Conservation (phyloP, 805 yeast genomes). For the Barnettozyma wickerhamii region DNA sequence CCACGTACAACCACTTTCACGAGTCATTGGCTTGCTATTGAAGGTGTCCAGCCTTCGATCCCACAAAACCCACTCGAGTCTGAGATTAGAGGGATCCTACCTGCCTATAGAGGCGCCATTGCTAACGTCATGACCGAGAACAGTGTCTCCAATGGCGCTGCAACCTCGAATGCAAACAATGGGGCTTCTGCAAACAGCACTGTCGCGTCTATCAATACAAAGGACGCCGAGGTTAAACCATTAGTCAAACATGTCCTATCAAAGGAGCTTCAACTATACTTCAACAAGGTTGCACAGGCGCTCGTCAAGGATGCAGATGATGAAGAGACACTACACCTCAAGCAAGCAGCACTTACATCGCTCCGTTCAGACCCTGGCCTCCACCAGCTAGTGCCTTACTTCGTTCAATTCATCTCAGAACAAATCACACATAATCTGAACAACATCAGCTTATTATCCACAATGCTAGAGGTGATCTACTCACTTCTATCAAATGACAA, state of each 20-base stretch:
- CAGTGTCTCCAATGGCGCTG: conserved; percentile 30
- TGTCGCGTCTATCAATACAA: conserved; percentile 15
- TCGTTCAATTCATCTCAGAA: conserved; percentile 93
- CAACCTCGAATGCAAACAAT: conserved; percentile 7
- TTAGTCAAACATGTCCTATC: conserved; percentile 93
- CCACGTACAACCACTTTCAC: conserved; percentile 91
- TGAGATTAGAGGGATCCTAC: conserved; percentile 75
- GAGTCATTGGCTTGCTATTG: conserved; percentile 96
- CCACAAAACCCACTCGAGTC: conserved; percentile 87
- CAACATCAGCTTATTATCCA: conserved; percentile 62
- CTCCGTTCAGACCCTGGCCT: conserved; percentile 90
- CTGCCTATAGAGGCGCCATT: conserved; percentile 79
- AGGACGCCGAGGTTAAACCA: conserved; percentile 70
- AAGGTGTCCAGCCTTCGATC: conserved; percentile 96
- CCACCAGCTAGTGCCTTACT: conserved; percentile 94
- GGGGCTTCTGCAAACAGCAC: conserved; percentile 4
- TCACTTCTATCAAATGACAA: conserved; percentile 80
- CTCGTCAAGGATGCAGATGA: conserved; percentile 51
- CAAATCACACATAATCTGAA: conserved; percentile 86
- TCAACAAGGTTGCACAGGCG: conserved; percentile 84
- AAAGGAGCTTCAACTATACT: conserved; percentile 88
- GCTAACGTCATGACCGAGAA: conserved; percentile 52
- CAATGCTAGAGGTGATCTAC: conserved; percentile 85
- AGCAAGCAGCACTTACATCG: conserved; percentile 78
- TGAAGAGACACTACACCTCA: conserved; percentile 41